Percentiles rank a stretch among this genome's conserved stretches.
These are phyloP conservation scores for Metschnikowia drakensbergensis DNA, from an alignment of 805 yeast genomes.

Conservation along the genomic window DNA sequence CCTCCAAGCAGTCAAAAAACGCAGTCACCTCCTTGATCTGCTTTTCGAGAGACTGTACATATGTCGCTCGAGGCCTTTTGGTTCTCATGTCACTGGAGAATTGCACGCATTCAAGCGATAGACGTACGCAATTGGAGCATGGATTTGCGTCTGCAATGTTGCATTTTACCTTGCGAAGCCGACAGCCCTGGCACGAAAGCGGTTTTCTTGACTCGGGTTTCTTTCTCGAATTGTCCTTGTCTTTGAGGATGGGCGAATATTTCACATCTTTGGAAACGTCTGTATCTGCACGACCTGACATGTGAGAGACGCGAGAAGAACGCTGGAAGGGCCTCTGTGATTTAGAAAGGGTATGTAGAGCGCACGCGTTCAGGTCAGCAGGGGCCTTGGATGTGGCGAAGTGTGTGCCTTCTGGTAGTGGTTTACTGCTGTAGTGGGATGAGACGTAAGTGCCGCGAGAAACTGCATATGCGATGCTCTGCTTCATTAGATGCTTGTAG, in stretches of 20 bases:
- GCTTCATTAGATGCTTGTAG: too few species aligned
- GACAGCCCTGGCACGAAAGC: conserved; percentile 38
- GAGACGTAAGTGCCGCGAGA: background rate
- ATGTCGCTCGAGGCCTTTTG: conserved; percentile 46
- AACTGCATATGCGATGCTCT: background rate
- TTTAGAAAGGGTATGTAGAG: too few species aligned
- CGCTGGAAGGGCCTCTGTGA: background rate
- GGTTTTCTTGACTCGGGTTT: conserved; percentile 7
- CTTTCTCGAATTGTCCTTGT: background rate
- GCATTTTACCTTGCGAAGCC: conserved; percentile 46
- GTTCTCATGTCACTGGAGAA: conserved; percentile 49
- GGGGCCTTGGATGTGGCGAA: background rate
- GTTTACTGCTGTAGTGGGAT: background rate
- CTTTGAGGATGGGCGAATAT: background rate
- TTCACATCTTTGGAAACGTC: background rate
- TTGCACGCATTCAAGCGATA: conserved; percentile 44
- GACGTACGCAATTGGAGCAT: conserved; percentile 44
- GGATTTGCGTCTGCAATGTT: conserved; percentile 39
- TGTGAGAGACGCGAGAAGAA: conserved; percentile 1
- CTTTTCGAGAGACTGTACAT: conserved; percentile 45
- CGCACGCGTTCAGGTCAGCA: background rate
- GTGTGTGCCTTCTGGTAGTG: background rate
- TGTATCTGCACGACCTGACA: conserved; percentile 2
- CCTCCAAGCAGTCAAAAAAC: conserved; percentile 25
- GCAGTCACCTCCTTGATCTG: conserved; percentile 24